Evolutionary conservation across 352 stramenopile species (phyloP), one percentile per base, ranked within the genome.

Genomic region (Globisporangium middletonii): DNA sequence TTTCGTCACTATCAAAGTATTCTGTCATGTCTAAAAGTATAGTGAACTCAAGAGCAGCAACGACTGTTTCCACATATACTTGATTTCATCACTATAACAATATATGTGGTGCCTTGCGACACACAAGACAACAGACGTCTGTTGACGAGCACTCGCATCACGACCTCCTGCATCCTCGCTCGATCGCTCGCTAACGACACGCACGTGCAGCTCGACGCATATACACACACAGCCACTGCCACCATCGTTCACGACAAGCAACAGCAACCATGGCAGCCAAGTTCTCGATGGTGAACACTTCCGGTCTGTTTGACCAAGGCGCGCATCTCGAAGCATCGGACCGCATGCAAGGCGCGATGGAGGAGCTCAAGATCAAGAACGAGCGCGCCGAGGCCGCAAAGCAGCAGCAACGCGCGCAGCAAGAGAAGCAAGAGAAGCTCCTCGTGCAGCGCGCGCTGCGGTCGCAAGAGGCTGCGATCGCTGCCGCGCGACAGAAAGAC

Each of bases 201-300:
- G 33, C 33, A 38, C 33, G 33, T 9, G 12, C 7, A 6, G 12
- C 30, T 35, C 8, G 30, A 5, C 4, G 30, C 30, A 9, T 35
- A 48, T 46, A 46, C 42, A 48, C 43, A 47, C n/a, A 6, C 19
- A 48, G 4, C 12, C 42, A 13, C 41, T 4, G 5, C 12, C 41
- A 45, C 16, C 41, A 13, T 3, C 41, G 3, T 5, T 16, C 5
- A n/a, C 41, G 16, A 9, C 41, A 48, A 16, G n/a, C 43, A 48
- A 33, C 50, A 44, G 46, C 41, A 7, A 72, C 48, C 3, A 92
- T 92, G 83, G 78, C 79, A 57, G 67, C 75, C 41, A 92, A 92
- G 56, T 92, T 92, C 50, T 87, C 77, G 37, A 91, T 92, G 81
- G 81, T 68, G 49, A 86, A 83, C 59, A 83, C 72, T 4, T 86